Evolutionary conservation across 768 basidiomycete species (phyloP).

Genomic region (Suillus discolor): DNA sequence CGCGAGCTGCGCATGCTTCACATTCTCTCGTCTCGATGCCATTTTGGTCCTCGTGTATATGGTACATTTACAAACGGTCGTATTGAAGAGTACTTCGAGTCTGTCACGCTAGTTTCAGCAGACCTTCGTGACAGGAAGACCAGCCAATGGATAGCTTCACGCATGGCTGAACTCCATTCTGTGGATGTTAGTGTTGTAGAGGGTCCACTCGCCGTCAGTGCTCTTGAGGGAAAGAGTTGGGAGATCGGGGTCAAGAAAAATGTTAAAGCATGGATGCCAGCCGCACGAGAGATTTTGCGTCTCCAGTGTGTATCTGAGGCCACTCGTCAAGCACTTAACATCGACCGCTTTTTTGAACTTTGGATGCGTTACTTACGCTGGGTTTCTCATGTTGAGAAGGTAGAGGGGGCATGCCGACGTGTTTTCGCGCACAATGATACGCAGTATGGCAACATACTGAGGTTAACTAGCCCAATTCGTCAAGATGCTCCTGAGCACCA

Average conservation of each 20-base stretch:
- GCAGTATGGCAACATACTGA: conserved; percentile 92
- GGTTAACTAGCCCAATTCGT: conserved; percentile 54
- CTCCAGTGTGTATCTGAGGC: conserved; percentile 52
- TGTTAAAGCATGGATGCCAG: conserved; percentile 68
- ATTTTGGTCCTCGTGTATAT: conserved; percentile 88
- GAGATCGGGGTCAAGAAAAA: conserved; percentile 67
- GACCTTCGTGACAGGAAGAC: conserved; percentile 78
- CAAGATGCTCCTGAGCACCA: conserved; percentile 71
- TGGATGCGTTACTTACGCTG: conserved; percentile 75
- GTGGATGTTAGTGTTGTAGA: conserved; percentile 80
- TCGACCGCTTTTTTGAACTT: conserved; percentile 61
- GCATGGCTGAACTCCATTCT: conserved; percentile 95
- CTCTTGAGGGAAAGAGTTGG: conserved; percentile 49
- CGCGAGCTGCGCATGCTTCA: conserved; percentile 89
- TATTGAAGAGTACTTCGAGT: conserved; percentile 94
- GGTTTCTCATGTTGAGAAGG: conserved; percentile 62
- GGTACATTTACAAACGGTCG: conserved; percentile 97
- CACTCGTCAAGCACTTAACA: conserved; percentile 57
- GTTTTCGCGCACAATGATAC: conserved; percentile 94
- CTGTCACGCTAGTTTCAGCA: conserved; percentile 71
- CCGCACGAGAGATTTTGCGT: conserved; percentile 74
- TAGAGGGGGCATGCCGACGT: conserved; percentile 59
- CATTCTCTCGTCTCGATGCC: conserved; percentile 83
- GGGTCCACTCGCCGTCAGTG: conserved; percentile 38
- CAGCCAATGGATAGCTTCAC: conserved; percentile 85